Evolutionary conservation across 1,284 basidiomycete genomes (phyloP), one percentile per base, ranked within the genome.

Genomic region (Leccinum fuscescens): DNA sequence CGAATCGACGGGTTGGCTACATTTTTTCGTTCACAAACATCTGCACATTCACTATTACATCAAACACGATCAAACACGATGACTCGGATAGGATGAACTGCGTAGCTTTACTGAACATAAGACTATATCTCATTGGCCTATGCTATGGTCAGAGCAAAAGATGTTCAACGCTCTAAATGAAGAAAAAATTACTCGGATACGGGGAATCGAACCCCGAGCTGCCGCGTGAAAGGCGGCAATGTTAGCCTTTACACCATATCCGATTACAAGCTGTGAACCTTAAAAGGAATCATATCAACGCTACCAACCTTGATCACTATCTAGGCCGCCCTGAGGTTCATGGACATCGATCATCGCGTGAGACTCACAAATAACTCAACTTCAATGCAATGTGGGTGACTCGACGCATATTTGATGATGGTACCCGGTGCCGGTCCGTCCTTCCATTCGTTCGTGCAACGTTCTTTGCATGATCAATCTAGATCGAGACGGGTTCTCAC

Each of bases 211-310:
- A 82, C 81, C 80, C 80, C 79, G 81, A 81, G 81, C 81, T 80
- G 74, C 79, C 80, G 80, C 78, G 77, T 85, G 83, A 85, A 80
- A 85, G 84, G 84, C 83, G 82, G 82, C 79, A 85, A 85, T 85
- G 84, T 85, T 85, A 83, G 82, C 84, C 84, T 77, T 85, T 85
- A 86, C 84, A 86, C 82, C 84, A 84, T 85, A 85, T 78, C 84
- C 79, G 81, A 51, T n/a, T 20, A 11, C 11, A 46, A 46, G 42
- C 42, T 20, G 42, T 46, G 42, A 6, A 20, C 11, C 42, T 20
- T 12, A 12, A 20, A 20, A 46, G 42, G 17, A 12, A 20, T 12
- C 6, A 20, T 46, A 46, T 46, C 42, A 12, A 46, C 11, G 9
- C 9, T 20, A 20, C 17, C 17, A 44, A 44, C 39, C n/a, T 42